phyloP scores from a whole-genome alignment of 2,329 filamentous ascomycete species.

The Fusarium sp. region DNA sequence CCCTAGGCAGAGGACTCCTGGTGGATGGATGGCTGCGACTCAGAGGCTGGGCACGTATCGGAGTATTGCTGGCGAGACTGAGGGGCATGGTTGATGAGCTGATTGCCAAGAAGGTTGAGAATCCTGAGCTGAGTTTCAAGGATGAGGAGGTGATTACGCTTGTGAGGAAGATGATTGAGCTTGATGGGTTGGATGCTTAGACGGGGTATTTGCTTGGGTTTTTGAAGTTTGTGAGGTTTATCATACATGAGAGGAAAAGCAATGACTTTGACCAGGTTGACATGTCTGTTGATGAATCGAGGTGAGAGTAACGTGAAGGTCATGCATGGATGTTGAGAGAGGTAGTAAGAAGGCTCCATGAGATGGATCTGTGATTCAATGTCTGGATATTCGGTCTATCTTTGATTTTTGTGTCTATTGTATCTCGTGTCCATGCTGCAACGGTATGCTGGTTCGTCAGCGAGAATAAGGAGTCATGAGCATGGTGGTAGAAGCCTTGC shows the following conservation, averaged over 20 bases:
- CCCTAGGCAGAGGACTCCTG: constrained; percentile 84
- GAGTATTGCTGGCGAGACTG: constrained; percentile 85
- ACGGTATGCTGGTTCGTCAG: background rate
- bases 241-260: background rate
- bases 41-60: constrained; percentile 93
- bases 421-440: background rate
- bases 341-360: background rate
- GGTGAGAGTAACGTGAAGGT: background rate
- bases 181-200: constrained; percentile 84
- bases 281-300: background rate
- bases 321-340: background rate
- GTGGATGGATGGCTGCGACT: constrained; percentile 92
- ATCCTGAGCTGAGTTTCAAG: constrained; percentile 71
- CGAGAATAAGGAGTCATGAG: background rate
- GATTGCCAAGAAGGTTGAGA: constrained; percentile 83
- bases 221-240: background rate
- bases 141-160: constrained; percentile 78
- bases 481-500: background rate
- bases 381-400: background rate
- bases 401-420: background rate
- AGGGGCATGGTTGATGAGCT: constrained; percentile 88
- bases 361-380: background rate
- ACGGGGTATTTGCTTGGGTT: background rate
- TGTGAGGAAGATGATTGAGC: constrained; percentile 85
- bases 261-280: background rate